A percentile compares a stretch with the other conserved stretches of the same genome.
Evolutionary conservation across 768 basidiomycete genomes (phyloP).

Genomic region (Porpolomopsis calyptriformis): DNA sequence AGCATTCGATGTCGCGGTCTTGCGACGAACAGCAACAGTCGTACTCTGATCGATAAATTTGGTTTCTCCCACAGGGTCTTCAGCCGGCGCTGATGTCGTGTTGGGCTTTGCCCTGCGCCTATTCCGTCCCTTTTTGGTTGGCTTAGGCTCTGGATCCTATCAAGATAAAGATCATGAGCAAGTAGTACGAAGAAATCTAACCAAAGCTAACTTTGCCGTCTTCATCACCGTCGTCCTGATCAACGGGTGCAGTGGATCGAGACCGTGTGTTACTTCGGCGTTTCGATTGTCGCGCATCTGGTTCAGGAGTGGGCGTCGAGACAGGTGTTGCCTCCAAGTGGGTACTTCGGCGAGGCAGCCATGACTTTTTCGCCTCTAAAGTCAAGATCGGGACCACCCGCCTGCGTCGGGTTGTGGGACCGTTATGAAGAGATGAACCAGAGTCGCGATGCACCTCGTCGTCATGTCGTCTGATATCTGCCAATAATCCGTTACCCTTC

Average conservation of each 20-base stretch:
- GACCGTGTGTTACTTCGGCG: slow-evolving; percentile 24
- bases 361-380: slow-evolving; percentile 23
- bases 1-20: slow-evolving; percentile 20
- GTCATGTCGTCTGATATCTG: slow-evolving; percentile 74
- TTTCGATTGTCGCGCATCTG: slow-evolving; percentile 38
- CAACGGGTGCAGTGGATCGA: slow-evolving; percentile 20
- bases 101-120: slow-evolving; percentile 33
- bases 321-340: slow-evolving; percentile 38
- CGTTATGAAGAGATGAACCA: slow-evolving; percentile 26
- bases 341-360: slow-evolving; percentile 28
- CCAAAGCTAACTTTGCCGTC: slow-evolving; percentile 13
- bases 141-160: slow-evolving; percentile 24
- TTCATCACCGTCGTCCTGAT: slow-evolving; percentile 23
- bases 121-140: slow-evolving; percentile 29
- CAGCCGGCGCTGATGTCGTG: slow-evolving; percentile 30
- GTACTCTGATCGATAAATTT: slow-evolving; percentile 18
- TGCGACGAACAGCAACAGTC: slow-evolving; percentile 7
- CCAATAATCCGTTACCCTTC: slow-evolving; percentile 71
- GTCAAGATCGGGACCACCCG: slow-evolving; percentile 16
- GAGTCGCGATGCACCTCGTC: slow-evolving; percentile 36
- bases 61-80: slow-evolving; percentile 24
- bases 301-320: slow-evolving; percentile 61
- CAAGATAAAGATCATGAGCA: slow-evolving; percentile 2
- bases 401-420: slow-evolving; percentile 32
- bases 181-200: slow-evolving; percentile 12